Base-by-base conservation (phyloP, 306 rosid genomes). In the Prunus padus region DNA sequence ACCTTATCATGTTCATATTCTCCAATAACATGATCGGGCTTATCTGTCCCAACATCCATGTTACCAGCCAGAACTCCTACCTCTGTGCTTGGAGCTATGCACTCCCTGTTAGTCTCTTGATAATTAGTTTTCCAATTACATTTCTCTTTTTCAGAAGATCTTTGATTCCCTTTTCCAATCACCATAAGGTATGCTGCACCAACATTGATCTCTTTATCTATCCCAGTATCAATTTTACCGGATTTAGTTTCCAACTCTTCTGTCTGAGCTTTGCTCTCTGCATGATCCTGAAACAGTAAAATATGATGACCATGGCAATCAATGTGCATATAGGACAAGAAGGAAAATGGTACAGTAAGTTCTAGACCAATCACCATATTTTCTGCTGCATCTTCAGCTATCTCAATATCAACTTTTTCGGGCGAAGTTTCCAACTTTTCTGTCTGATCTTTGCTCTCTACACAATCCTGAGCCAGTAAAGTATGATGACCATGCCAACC, bases 21-120 rank as follows among this genome's bases (percentile, higher is more conserved):
- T 60, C 15, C 80, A 77, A 93, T 93, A 67, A 87, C 50, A 80
- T 88, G 91, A 73, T 82, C 80, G 82, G 96, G 91, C 80, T 76
- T 64, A 73, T 87, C 84, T 51, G 37, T 79, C 77, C 9, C 65
- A 46, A 62, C 42, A n/a, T 56, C 77, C 66, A 49, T 75, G 80
- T 75, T 73, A 47, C 18, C 73, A 65, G 67, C 59, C 54, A 68
- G 67, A 60, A 45, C 76, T 72, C 59, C 69, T 37, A 22, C 20
- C 55, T 65, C 82, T 67, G 37, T 45, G 54, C 54, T 67, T 67
- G 37, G n/a, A 67, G 33, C 22, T 45, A 40, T n/a, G 15, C 51
- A 40, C 50, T 37, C 49, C 4, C 28, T 42, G 10, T 14, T 65
- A 20, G 22, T 65, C 23, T 22, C 6, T 20, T 12, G 12, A 3